phyloP scores from a whole-genome alignment of 768 basidiomycete species.

The Pisolithus albus region DNA sequence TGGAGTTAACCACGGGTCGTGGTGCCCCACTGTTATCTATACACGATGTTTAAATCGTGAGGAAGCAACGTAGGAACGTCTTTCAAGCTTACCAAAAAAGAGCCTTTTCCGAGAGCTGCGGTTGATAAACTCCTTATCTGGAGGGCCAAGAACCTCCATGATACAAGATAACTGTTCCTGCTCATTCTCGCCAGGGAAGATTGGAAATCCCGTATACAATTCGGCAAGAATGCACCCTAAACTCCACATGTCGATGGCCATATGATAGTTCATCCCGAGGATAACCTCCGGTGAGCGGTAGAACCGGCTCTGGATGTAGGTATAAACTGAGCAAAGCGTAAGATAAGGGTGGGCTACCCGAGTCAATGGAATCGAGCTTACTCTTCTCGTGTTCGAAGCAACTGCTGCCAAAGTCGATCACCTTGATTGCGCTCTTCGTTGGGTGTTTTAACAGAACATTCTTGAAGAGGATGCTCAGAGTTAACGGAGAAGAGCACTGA shows the following conservation, averaged over 20 bases:
- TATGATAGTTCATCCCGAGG: slow-evolving; percentile 97
- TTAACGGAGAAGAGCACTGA: neutral
- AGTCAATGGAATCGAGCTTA: slow-evolving; percentile 33
- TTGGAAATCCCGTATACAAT: slow-evolving; percentile 94
- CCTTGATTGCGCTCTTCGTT: slow-evolving; percentile 92
- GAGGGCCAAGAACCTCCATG: slow-evolving; percentile 96
- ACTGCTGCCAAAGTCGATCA: slow-evolving; percentile 98
- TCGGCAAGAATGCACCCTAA: slow-evolving; percentile 97
- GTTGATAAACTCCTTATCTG: slow-evolving; percentile 93
- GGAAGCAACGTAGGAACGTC: neutral
- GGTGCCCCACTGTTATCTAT: slow-evolving; percentile 91
- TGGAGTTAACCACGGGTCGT: slow-evolving; percentile 91
- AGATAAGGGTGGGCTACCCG: neutral
- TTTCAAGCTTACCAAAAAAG: slow-evolving; percentile 75
- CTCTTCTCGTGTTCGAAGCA: slow-evolving; percentile 99
- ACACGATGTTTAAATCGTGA: slow-evolving; percentile 3
- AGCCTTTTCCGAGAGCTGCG: slow-evolving; percentile 88
- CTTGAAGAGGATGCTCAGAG: slow-evolving; percentile 34
- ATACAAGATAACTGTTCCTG: slow-evolving; percentile 98
- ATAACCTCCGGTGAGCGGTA: slow-evolving; percentile 99
- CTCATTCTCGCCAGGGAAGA: slow-evolving; percentile 99
- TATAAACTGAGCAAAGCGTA: slow-evolving; percentile 65
- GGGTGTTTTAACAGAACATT: slow-evolving; percentile 94
- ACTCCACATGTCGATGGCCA: slow-evolving; percentile 99
- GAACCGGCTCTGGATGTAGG: slow-evolving; percentile 98